A percentile compares a stretch with the other conserved stretches of the same genome.
Evolutionary conservation across 2,329 filamentous ascomycete species (phyloP).

Genomic region (Claviceps paspali): DNA sequence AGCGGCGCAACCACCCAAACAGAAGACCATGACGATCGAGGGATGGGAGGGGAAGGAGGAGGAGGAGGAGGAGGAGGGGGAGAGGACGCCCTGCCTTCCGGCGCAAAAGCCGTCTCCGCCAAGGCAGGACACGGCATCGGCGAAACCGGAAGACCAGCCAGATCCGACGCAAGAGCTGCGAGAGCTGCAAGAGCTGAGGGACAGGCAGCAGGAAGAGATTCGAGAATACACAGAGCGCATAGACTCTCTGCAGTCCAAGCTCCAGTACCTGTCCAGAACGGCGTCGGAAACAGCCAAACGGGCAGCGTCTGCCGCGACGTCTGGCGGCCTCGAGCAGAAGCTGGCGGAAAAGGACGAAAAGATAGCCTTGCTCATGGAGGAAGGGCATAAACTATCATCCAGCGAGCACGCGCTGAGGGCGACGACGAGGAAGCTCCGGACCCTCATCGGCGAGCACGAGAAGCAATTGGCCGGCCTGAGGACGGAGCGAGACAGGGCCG

Average conservation of each 20-base stretch:
- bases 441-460: conserved; percentile 50
- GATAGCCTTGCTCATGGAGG: conserved; percentile 78
- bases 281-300: conserved; percentile 61
- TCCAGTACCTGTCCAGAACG: conserved; percentile 75
- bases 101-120: neutral
- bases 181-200: conserved; percentile 13
- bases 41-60: too few relatives aligned
- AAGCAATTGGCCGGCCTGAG: conserved; percentile 45
- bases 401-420: conserved; percentile 73
- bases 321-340: conserved; percentile 58
- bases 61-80: too few relatives aligned
- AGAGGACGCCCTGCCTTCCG: too few relatives aligned
- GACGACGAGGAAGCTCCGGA: conserved; percentile 67
- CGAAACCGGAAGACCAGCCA: neutral
- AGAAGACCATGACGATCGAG: neutral
- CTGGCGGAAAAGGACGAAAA: conserved; percentile 81
- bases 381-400: conserved; percentile 77
- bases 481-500: conserved; percentile 42
- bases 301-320: conserved; percentile 43
- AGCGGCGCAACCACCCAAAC: neutral
- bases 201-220: conserved; percentile 59
- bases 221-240: conserved; percentile 76
- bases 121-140: neutral
- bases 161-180: conserved; percentile 10
- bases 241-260: conserved; percentile 79